Evolutionary conservation across 2,329 filamentous ascomycete species (phyloP), one percentile per base, ranked within the genome.

Genomic region (Aplosporella prunicola): DNA sequence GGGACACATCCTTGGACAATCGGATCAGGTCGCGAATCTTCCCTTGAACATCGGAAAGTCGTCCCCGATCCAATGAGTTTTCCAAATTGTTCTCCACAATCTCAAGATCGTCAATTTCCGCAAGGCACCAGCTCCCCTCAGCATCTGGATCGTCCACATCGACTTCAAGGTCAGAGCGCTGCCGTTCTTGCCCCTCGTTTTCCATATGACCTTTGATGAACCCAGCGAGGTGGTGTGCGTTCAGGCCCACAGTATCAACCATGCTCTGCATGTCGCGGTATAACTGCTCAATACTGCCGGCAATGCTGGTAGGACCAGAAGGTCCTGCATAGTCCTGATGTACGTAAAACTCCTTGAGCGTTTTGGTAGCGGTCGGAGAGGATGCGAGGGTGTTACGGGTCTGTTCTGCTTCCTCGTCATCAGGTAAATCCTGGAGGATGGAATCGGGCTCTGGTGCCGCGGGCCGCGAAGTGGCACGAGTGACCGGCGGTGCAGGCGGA

Each of bases 161-260:
- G 18, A 63, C 55, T 20, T 68, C 62, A 2, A 95, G 67, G 44
- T 93, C 80, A 33, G 80, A 68, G 43, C 73, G 72, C 6, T 66
- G 71, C 20, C 82, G 71, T 15, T 67, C 62, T 23, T 74, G 64
- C 33, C 76, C 65, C 9, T 67, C 68, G 11, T 24, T 33, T 9
- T 67, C 68, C 6, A 22, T 41, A 47, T 93, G 82, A 6, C 80
- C 84, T 39, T 74, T 69, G 28, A 88, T 60, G 49, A 73, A 80
- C 0, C 69, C 64, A 14, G 67, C 60, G 27, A 80, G 50, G 6
- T 71, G 77, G 11, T 89, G 74, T 5, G 83, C 77, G 54, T 96
- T 96, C 33, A 95, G 72, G 8, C 89, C 89, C 26, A 96, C 66
- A 0, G 84, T 89, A 50, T 95, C 86, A 28, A 98, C 79, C 91